Conservation (phyloP, 768 basidiomycete genomes). For the Mycena crocata region DNA sequence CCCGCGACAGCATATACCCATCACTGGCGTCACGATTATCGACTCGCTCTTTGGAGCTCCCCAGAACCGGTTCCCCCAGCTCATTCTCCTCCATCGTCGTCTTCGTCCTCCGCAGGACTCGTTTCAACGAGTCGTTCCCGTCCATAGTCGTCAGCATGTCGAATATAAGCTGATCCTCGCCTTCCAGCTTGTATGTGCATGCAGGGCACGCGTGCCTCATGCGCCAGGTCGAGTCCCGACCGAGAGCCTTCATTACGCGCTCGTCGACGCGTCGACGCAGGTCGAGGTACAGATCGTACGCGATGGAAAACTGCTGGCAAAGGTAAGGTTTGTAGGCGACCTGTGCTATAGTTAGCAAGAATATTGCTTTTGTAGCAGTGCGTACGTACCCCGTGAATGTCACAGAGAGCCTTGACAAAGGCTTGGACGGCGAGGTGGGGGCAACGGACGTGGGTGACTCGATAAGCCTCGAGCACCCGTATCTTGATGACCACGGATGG, state of each 20-base stretch:
- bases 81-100: background rate
- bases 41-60: slow-evolving; percentile 17
- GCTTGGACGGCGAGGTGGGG: background rate
- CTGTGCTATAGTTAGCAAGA: background rate
- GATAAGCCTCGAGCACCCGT: slow-evolving; percentile 11
- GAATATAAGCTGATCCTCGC: slow-evolving; percentile 33
- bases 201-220: slow-evolving; percentile 40
- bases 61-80: slow-evolving; percentile 15
- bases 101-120: slow-evolving; percentile 6
- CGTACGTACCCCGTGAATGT: background rate
- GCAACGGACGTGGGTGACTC: background rate
- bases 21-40: slow-evolving; percentile 19
- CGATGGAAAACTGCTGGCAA: slow-evolving; percentile 29
- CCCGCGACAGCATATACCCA: slow-evolving; percentile 24
- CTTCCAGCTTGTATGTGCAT: slow-evolving; percentile 39
- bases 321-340: background rate
- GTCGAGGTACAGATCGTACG: slow-evolving; percentile 35
- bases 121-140: slow-evolving; percentile 40
- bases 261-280: slow-evolving; percentile 20
- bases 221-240: slow-evolving; percentile 25
- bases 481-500: slow-evolving; percentile 21
- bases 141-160: slow-evolving; percentile 38
- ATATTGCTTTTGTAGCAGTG: too few relatives aligned
- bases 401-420: background rate
- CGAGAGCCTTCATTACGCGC: too few relatives aligned